phyloP scores from a whole-genome alignment of 176 grass and related monocot species.

The Calamus simplicifolius region DNA sequence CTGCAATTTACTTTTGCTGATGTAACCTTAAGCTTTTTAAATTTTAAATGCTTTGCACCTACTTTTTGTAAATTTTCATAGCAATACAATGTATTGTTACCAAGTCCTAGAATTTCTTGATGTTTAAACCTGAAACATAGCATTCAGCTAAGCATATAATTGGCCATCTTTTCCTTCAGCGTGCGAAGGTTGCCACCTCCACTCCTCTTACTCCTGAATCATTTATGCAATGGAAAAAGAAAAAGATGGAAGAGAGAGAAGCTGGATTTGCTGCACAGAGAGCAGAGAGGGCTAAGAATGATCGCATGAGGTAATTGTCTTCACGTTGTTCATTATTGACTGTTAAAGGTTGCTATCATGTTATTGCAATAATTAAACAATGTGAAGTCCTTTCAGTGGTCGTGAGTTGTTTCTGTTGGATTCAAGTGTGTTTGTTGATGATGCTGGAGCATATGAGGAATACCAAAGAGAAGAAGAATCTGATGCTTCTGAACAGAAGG shows the following conservation, averaged over 20 bases:
- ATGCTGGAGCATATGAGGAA: conserved; percentile 87
- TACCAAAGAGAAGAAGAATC: conserved; percentile 70
- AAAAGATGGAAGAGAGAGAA: conserved; percentile 86
- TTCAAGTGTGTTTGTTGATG: conserved; percentile 92
- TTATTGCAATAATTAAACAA: too few relatives aligned
- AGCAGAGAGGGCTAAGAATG: conserved; percentile 93
- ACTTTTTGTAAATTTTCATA: conserved; percentile 10
- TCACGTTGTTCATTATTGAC: not conserved
- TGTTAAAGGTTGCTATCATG: not conserved
- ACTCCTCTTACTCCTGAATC: conserved; percentile 82
- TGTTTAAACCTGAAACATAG: too few relatives aligned
- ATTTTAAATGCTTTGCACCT: too few relatives aligned
- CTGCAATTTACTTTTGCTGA: not conserved
- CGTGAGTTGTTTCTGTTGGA: conserved; percentile 92
- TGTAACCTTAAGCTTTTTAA: too few relatives aligned
- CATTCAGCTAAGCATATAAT: too few relatives aligned
- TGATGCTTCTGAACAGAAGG: conserved; percentile 39
- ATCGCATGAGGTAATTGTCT: conserved; percentile 83
- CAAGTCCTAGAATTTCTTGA: too few relatives aligned
- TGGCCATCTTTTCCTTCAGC: conserved; percentile 34
- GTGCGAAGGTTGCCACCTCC: conserved; percentile 47
- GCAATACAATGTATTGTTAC: too few relatives aligned
- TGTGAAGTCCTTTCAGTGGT: conserved; percentile 50
- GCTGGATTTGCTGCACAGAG: conserved; percentile 60
- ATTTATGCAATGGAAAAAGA: conserved; percentile 93